Evolutionary conservation across 495 filamentous ascomycete species (phyloP).

Genomic region (Daldinia caldariorum): DNA sequence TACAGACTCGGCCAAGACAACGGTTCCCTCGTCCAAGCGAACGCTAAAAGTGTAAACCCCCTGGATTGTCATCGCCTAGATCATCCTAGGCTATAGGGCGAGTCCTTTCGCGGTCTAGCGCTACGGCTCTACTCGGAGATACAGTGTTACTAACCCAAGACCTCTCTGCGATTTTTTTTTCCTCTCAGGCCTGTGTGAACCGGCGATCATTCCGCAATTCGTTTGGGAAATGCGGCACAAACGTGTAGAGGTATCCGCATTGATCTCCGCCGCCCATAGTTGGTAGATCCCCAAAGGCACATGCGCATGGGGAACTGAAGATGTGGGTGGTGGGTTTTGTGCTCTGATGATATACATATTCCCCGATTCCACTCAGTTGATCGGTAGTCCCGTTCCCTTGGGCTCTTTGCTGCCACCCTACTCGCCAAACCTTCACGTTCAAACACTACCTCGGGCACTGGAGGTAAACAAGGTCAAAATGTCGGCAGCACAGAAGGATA

Average conservation of each 20-base stretch:
- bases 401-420: constrained; percentile 24
- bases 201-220: constrained; percentile 24
- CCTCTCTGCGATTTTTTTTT: neutral
- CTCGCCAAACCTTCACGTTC: constrained; percentile 8
- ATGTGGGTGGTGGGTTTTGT: neutral
- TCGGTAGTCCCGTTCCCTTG: neutral
- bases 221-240: neutral
- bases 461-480: constrained; percentile 15
- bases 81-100: constrained; percentile 9
- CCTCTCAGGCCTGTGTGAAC: neutral
- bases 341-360: constrained; percentile 31
- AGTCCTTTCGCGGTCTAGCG: constrained; percentile 23
- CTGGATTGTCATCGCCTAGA: constrained; percentile 22
- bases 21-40: constrained; percentile 21
- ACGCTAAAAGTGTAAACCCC: constrained; percentile 11
- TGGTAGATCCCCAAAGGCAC: constrained; percentile 10
- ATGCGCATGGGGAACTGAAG: neutral
- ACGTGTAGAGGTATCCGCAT: constrained; percentile 5
- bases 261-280: neutral
- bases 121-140: constrained; percentile 4
- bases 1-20: constrained; percentile 18
- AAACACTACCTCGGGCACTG: constrained; percentile 6
- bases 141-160: constrained; percentile 11
- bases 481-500: constrained; percentile 10
- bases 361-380: constrained; percentile 17